A percentile compares a stretch with the other conserved stretches of the same genome.
Evolutionary conservation across 2,329 filamentous ascomycete genomes (phyloP).

Genomic region (Erysiphe pulchra): DNA sequence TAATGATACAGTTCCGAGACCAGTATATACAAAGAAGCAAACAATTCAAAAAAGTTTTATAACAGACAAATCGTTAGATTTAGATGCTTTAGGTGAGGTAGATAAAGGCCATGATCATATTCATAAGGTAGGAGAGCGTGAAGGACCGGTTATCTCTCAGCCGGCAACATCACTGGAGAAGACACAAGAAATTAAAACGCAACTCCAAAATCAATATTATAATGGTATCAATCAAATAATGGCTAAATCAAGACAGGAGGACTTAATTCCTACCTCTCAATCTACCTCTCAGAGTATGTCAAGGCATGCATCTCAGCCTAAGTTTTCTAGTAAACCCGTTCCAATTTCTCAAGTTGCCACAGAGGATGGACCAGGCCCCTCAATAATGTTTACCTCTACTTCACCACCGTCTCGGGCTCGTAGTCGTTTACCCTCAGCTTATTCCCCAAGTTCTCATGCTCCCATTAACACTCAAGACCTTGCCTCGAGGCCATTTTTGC

Average conservation of each 20-base stretch:
- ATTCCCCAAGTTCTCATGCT: constrained; percentile 2
- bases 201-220: not conserved
- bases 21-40: constrained; percentile 12
- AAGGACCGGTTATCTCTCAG: constrained; percentile 4
- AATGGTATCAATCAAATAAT: not conserved
- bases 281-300: constrained; percentile 15
- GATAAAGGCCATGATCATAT: not conserved
- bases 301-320: constrained; percentile 27
- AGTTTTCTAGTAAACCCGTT: constrained; percentile 48
- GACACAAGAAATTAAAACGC: not conserved
- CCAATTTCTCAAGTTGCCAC: constrained; percentile 41
- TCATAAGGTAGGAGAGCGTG: constrained; percentile 2
- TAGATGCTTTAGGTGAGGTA: not conserved
- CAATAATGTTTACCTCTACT: constrained; percentile 43
- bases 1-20: constrained; percentile 15
- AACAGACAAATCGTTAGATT: not conserved
- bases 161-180: not conserved
- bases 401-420: constrained; percentile 7
- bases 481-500: not conserved
- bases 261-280: not conserved
- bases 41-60: constrained; percentile 9
- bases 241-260: not conserved
- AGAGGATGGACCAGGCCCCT: constrained; percentile 38
- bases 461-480: constrained; percentile 2
- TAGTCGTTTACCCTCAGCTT: constrained; percentile 10